Base-by-base conservation (phyloP, 768 basidiomycete species). In the Tulasnella calospora region DNA sequence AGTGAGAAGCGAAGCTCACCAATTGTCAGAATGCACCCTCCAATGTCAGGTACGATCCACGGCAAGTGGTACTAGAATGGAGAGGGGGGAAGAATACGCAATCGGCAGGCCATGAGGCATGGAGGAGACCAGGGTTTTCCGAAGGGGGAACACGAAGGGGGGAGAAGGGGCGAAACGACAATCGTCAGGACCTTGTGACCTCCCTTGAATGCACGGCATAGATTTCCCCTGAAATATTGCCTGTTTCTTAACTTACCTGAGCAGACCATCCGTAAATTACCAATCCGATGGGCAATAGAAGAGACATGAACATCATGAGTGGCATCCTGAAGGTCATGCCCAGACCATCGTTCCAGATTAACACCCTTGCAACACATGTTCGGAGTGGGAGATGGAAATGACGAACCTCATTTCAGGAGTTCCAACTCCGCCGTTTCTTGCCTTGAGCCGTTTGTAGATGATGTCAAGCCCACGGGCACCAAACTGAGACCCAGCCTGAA, bases 1-100 rank as follows among this genome's bases (percentile, higher is more conserved):
- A 10, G 35, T 10, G 46, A n/a, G 33, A 71, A 3, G 3, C 55
- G 17, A 41, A 71, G 40, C 13, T 33, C 27, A 23, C 23, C 27
- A 0, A 46, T 33, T 7, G 38, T 23, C 6, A 35, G 61, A 38
- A 75, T 57, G 67, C 38, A 57, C 57, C 23, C 57, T 69, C 91
- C 92, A 35, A 93, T 86, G 80, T 93, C 91, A 2, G 89, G 87
- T 0, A 85, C 90, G 71, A 94, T 89, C 94, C 94, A 95, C 79
- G 89, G 89, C 0, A 90, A 82, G 17, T 85, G 82, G 0, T 85
- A 44, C 69, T 78, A 38, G 27, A 51, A 30, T 74, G 13, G 44
- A 17, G 41, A 51, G 7, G 1, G 17, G 38, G 13, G 30, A 71
- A 4, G 70, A 35, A 40, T 35, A 40, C 27, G 44, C 44, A 41